Evolutionary conservation across 192 early-diverging fungal species (phyloP).

Genomic region (Geranomyces variabilis): DNA sequence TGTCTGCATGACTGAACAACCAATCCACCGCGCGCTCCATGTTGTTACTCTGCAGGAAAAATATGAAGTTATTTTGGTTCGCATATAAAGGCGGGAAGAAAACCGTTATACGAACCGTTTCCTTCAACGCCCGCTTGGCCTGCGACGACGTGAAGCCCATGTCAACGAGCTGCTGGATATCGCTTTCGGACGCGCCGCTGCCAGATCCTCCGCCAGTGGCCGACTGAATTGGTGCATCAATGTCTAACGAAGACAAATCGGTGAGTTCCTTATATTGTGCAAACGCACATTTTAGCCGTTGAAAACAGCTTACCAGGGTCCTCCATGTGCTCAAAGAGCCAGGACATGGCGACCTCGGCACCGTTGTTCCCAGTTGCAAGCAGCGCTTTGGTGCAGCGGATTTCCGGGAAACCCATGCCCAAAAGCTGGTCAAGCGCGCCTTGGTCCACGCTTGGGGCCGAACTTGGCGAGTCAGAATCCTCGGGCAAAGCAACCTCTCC

Average conservation of each 20-base stretch:
- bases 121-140: slow-evolving; percentile 77
- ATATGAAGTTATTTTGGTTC: neutral
- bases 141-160: slow-evolving; percentile 90
- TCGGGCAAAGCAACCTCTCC: slow-evolving; percentile 82
- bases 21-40: slow-evolving; percentile 94
- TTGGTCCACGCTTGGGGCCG: slow-evolving; percentile 64
- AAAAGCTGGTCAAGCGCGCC: slow-evolving; percentile 75
- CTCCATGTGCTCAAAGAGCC: slow-evolving; percentile 97
- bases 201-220: slow-evolving; percentile 30
- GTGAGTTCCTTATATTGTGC: neutral
- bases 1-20: slow-evolving; percentile 84
- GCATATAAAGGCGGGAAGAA: neutral
- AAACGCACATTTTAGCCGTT: neutral
- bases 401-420: slow-evolving; percentile 91
- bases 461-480: slow-evolving; percentile 29
- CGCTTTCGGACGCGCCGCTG: slow-evolving; percentile 49
- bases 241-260: slow-evolving; percentile 51
- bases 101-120: slow-evolving; percentile 63
- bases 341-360: slow-evolving; percentile 86
- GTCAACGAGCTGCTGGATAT: slow-evolving; percentile 74
- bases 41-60: slow-evolving; percentile 61
- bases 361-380: slow-evolving; percentile 78
- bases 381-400: slow-evolving; percentile 82
- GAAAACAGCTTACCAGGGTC: slow-evolving; percentile 73
- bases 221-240: slow-evolving; percentile 69